Evolutionary conservation across 352 stramenopile species (phyloP), one percentile per base, ranked within the genome.

Genomic region (Chrysophaeum taylorii): DNA sequence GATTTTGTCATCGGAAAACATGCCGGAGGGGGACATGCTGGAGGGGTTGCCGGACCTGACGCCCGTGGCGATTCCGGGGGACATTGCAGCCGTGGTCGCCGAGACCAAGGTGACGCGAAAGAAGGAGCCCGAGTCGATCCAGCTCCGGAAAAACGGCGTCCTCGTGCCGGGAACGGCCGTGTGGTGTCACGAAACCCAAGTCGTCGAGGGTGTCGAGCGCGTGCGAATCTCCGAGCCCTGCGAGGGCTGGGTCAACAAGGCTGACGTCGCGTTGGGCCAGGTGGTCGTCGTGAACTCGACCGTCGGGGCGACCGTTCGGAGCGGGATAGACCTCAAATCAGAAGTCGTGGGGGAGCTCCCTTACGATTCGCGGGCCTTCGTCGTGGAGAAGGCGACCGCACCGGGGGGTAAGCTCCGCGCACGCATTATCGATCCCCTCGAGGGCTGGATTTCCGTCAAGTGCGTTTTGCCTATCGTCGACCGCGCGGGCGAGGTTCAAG

Each of bases 241-340:
- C 57, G 4, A 42, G 57, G 57, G 57, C 57, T 66, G 57, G 57
- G 14, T 66, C 57, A 31, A 66, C 57, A 33, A 16, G 57, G 35
- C 1, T 23, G 57, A 66, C 31, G 27, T 66, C 36, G 27, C 45
- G 33, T 9, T 45, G 16, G 57, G 57, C 14, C 57, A 66, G 57
- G 31, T 66, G 33, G 14, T 2, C 57, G 31, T 66, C 57, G 31
- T 66, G 12, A 27, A 14, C 57, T 5, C 57, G 33, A 1, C 23
- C 12, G 15, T 23, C 33, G 57, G 57, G 33, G 57, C 57, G 14
- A 66, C 57, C 14, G 31, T 41, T 1, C 57, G 57, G 2, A 4
- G 25, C 23, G 57, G 12, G 12, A 42, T 45, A 16, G 57, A 48
- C 33, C 5, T 66, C 31, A 18, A 66, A 31, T 45, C 9, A 2